phyloP scores from a whole-genome alignment of 2,329 filamentous ascomycete species.

The Sordariomycetes sp. region DNA sequence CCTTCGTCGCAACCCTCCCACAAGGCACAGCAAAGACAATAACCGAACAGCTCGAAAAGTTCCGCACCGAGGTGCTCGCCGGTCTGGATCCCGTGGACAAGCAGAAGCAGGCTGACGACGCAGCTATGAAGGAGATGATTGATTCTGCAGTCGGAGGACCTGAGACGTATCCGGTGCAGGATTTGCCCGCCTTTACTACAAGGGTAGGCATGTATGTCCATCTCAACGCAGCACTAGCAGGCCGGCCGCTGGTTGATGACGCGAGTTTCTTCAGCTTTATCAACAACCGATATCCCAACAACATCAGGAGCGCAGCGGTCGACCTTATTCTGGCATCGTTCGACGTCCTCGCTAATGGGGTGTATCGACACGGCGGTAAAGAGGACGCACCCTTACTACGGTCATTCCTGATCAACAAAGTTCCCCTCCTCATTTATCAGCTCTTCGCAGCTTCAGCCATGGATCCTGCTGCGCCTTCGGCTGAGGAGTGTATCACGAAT shows the following conservation, averaged over 20 bases:
- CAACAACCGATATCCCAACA: slow-evolving; percentile 76
- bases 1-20: slow-evolving; percentile 48
- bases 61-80: slow-evolving; percentile 46
- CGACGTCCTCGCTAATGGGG: slow-evolving; percentile 79
- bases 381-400: slow-evolving; percentile 64
- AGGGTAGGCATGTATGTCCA: slow-evolving; percentile 80
- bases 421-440: slow-evolving; percentile 44
- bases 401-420: slow-evolving; percentile 72
- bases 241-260: slow-evolving; percentile 77
- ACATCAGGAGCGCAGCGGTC: slow-evolving; percentile 66
- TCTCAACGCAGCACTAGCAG: slow-evolving; percentile 71
- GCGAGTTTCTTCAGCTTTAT: slow-evolving; percentile 68
- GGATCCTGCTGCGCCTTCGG: slow-evolving; percentile 61
- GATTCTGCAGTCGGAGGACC: slow-evolving; percentile 47
- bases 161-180: slow-evolving; percentile 45
- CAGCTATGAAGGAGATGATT: slow-evolving; percentile 45
- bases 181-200: slow-evolving; percentile 65
- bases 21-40: slow-evolving; percentile 43
- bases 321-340: slow-evolving; percentile 85
- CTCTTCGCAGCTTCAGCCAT: too few relatives aligned
- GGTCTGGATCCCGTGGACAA: slow-evolving; percentile 45
- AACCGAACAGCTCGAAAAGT: slow-evolving; percentile 43
- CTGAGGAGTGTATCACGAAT: slow-evolving; percentile 61
- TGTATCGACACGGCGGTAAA: slow-evolving; percentile 54
- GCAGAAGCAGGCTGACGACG: slow-evolving; percentile 37